phyloP scores from a whole-genome alignment of 2,329 filamentous ascomycete genomes.

The Fusarium fujikuroi region DNA sequence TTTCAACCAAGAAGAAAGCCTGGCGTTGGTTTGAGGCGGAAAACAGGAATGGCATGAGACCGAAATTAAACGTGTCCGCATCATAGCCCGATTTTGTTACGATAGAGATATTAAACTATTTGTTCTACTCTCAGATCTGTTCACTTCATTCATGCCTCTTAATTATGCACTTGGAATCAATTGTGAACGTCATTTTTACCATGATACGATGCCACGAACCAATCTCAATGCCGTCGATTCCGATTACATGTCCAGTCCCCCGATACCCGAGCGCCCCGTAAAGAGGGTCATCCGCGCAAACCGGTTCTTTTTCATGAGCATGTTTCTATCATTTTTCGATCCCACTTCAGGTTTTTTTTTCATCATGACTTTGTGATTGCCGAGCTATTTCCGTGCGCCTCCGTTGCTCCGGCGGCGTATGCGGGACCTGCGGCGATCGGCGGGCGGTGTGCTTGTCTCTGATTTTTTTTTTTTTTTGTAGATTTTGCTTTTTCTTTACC shows the following conservation, averaged over 20 bases:
- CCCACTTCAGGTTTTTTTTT: background rate
- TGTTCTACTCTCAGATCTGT: slow-evolving; percentile 4
- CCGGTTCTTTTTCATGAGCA: slow-evolving; percentile 3
- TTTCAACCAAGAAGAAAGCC: slow-evolving; percentile 18
- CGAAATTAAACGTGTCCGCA: slow-evolving; percentile 17
- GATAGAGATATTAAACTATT: slow-evolving; percentile 6
- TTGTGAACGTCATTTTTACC: background rate
- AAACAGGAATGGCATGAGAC: slow-evolving; percentile 23
- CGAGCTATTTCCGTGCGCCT: slow-evolving; percentile 41
- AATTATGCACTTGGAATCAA: background rate
- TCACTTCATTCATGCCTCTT: background rate
- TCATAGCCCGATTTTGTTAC: slow-evolving; percentile 25
- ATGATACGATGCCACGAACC: slow-evolving; percentile 8
- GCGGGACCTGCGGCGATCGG: slow-evolving; percentile 32
- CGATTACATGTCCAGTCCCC: slow-evolving; percentile 1
- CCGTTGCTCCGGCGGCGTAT: slow-evolving; percentile 34
- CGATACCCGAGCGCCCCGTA: slow-evolving; percentile 12
- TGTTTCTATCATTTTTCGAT: background rate
- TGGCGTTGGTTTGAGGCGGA: slow-evolving; percentile 38
- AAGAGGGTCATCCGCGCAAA: slow-evolving; percentile 2
- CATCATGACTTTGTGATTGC: slow-evolving; percentile 16
- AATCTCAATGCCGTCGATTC: slow-evolving; percentile 19
- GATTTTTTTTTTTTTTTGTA: slow-evolving; percentile 13
- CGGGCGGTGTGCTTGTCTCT: slow-evolving; percentile 2
- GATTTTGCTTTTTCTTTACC: slow-evolving; percentile 6